Conservation (phyloP, 352 stramenopile genomes). For the Phytophthora megakarya region DNA sequence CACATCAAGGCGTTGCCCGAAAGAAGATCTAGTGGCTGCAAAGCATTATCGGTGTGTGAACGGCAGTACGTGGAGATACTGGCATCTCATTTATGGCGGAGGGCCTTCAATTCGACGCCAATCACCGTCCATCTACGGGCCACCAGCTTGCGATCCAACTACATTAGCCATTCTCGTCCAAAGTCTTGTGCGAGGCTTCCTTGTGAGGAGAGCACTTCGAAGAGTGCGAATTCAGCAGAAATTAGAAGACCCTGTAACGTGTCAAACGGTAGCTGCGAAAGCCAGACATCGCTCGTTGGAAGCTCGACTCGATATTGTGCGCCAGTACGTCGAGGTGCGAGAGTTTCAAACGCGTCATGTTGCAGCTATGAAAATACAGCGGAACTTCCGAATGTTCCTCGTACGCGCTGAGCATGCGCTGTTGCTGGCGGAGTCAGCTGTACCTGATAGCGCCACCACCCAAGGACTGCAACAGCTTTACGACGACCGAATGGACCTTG, state of each 20-base stretch:
- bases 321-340: constrained; percentile 56
- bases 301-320: constrained; percentile 48
- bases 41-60: constrained; percentile 69
- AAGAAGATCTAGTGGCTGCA: constrained; percentile 39
- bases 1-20: constrained; percentile 23
- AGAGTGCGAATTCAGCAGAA: constrained; percentile 19
- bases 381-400: constrained; percentile 48
- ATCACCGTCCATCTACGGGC: constrained; percentile 50
- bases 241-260: constrained; percentile 36
- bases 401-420: constrained; percentile 54
- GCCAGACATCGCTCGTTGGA: constrained; percentile 32
- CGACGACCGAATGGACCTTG: constrained; percentile 62
- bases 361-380: constrained; percentile 63
- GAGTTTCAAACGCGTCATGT: constrained; percentile 64
- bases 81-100: constrained; percentile 53
- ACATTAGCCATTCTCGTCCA: constrained; percentile 49
- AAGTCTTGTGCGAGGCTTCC: constrained; percentile 57
- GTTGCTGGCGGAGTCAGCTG: constrained; percentile 59
- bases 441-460: constrained; percentile 42
- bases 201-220: constrained; percentile 36
- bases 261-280: constrained; percentile 20
- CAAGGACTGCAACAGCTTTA: constrained; percentile 56
- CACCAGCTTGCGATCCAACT: constrained; percentile 37
- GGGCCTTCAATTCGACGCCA: constrained; percentile 52
- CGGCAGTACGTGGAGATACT: constrained; percentile 55